Percentiles rank a stretch among this genome's conserved stretches.
Evolutionary conservation across 108 stramenopile species (phyloP).

Genomic region (Pseudonitzschia pungens): DNA sequence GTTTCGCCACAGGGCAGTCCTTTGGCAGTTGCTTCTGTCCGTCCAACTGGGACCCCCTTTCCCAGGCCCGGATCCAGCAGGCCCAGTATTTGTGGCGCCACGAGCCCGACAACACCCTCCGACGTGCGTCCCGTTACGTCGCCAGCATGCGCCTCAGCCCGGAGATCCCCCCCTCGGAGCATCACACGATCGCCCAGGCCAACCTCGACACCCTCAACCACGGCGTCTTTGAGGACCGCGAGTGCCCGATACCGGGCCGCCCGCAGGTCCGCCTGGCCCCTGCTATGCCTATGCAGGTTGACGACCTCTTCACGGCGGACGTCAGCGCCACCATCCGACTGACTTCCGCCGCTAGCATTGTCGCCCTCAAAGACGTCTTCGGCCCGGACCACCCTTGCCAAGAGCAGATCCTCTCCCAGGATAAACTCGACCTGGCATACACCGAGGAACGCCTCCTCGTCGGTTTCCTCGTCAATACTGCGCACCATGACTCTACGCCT

Average conservation of each 20-base stretch:
- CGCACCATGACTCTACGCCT: too few relatives aligned
- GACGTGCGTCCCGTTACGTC: neutral
- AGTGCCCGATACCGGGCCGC: neutral
- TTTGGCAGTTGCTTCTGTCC: constrained; percentile 20
- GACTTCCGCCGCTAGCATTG: constrained; percentile 12
- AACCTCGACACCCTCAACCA: neutral
- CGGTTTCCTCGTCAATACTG: too few relatives aligned
- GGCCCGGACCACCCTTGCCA: neutral
- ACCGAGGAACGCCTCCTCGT: constrained; percentile 4
- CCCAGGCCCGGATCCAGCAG: neutral
- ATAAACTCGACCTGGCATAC: constrained; percentile 2
- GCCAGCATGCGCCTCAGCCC: neutral
- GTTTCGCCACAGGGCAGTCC: constrained; percentile 11
- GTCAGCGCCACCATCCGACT: neutral
- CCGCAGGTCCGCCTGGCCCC: neutral
- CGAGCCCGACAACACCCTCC: neutral
- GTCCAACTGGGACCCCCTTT: constrained; percentile 6
- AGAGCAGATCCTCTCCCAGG: neutral
- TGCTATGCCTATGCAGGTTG: constrained; percentile 8
- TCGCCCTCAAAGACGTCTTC: constrained; percentile 8
- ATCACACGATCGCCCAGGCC: neutral
- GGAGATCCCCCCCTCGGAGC: neutral
- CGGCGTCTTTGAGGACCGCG: constrained; percentile 1
- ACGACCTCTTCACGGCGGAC: constrained; percentile 15
- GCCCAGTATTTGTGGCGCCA: constrained; percentile 8